A percentile compares a stretch with the other conserved stretches of the same genome.
These are phyloP conservation scores for Macrophomina phaseolina DNA, from an alignment of 2,329 filamentous ascomycete genomes.

Conservation along the genomic window DNA sequence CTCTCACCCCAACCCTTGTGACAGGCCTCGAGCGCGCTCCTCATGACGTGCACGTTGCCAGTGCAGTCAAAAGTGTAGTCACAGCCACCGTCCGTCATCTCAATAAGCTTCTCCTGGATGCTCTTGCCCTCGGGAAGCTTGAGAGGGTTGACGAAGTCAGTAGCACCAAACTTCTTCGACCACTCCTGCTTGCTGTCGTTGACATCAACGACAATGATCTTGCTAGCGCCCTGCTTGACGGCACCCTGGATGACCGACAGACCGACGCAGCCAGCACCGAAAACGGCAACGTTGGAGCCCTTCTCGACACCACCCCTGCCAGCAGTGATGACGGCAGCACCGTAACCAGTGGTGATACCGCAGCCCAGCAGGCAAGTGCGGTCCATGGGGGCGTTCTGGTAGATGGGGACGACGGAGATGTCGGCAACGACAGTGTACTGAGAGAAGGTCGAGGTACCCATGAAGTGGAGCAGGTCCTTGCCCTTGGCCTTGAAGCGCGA, in stretches of 20 bases:
- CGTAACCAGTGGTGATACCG: conserved; percentile 98
- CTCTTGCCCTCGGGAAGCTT: conserved; percentile 70
- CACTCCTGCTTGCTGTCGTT: conserved; percentile 92
- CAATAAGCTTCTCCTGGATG: conserved; percentile 89
- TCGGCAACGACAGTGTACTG: conserved; percentile 99
- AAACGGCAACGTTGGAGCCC: conserved; percentile 87
- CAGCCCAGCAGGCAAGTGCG: conserved; percentile 94
- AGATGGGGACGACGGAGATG: conserved; percentile 95
- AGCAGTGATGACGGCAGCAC: conserved; percentile 91
- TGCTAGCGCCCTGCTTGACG: conserved; percentile 78
- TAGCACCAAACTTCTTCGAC: conserved; percentile 93
- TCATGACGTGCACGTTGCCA: conserved; percentile 95
- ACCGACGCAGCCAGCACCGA: conserved; percentile 95
- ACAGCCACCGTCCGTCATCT: conserved; percentile 97
- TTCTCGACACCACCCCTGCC: conserved; percentile 72
- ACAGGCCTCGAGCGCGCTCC: conserved; percentile 92
- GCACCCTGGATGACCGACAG: conserved; percentile 94
- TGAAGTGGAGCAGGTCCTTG: conserved; percentile 96
- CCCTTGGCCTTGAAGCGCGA: conserved; percentile 94
- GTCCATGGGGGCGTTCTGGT: conserved; percentile 90
- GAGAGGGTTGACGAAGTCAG: conserved; percentile 90
- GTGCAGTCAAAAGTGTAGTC: conserved; percentile 99
- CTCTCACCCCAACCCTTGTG: conserved; percentile 99
- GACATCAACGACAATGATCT: conserved; percentile 79
- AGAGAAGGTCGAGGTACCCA: conserved; percentile 98